These are phyloP conservation scores for Thalassiosira profunda DNA, from an alignment of 108 stramenopile genomes.

Conservation along the genomic window DNA sequence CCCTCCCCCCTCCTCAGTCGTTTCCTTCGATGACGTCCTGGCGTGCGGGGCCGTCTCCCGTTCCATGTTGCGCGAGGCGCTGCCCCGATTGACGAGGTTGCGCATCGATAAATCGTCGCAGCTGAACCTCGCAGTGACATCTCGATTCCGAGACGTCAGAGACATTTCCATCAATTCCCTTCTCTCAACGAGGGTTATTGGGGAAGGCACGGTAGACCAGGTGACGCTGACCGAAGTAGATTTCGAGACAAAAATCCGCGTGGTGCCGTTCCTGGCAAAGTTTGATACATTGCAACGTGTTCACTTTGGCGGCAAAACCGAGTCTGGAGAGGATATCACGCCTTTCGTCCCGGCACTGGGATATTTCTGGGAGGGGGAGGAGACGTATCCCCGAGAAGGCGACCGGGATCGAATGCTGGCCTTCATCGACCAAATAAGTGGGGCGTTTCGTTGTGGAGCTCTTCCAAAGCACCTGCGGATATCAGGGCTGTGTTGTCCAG, in stretches of 20 bases:
- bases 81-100: neutral
- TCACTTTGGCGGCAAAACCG: neutral
- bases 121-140: neutral
- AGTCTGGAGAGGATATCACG: neutral
- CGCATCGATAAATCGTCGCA: neutral
- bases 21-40: neutral
- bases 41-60: neutral
- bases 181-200: neutral
- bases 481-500: neutral
- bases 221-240: neutral
- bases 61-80: neutral
- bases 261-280: neutral
- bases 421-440: neutral
- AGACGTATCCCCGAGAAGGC: neutral
- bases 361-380: neutral
- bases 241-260: neutral
- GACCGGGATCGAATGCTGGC: neutral
- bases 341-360: neutral
- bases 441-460: neutral
- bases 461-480: neutral
- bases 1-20: too few relatives aligned
- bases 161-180: constrained; percentile 12
- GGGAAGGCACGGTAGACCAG: neutral
- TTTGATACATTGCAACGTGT: neutral
- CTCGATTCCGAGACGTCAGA: constrained; percentile 1